Evolutionary conservation across 441 rosid genomes (phyloP).

Genomic region (Corymbia calophylla): DNA sequence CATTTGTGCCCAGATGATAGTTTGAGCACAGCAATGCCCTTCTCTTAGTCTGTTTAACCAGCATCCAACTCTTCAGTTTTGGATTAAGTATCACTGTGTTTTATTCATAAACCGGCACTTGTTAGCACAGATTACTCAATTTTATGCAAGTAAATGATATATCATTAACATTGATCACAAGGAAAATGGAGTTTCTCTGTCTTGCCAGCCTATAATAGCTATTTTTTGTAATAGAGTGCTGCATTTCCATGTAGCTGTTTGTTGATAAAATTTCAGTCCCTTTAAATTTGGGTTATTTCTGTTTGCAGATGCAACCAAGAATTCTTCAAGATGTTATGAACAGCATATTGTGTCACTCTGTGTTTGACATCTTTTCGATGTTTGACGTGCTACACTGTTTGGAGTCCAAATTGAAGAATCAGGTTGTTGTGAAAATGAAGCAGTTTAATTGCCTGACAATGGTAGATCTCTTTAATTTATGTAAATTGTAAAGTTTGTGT

Average conservation of each 20-base stretch:
- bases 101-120: not conserved
- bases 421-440: slow-evolving; percentile 23
- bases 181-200: not conserved
- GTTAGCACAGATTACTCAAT: not conserved
- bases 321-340: slow-evolving; percentile 35
- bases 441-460: not conserved
- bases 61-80: not conserved
- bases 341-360: slow-evolving; percentile 35
- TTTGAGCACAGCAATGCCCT: not conserved
- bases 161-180: not conserved
- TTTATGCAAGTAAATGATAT: not conserved
- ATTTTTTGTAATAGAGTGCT: not conserved
- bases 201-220: not conserved
- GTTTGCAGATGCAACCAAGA: slow-evolving; percentile 13
- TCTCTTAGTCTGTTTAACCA: not conserved
- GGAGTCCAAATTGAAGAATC: slow-evolving; percentile 24
- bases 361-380: slow-evolving; percentile 47
- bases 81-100: not conserved
- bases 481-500: not conserved
- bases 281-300: not conserved
- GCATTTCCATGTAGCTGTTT: not conserved
- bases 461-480: not conserved
- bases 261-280: not conserved
- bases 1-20: not conserved
- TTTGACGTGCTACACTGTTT: slow-evolving; percentile 38